These are phyloP conservation scores for Rhizophagus prolifer DNA, from an alignment of 192 early-diverging fungal species.

Conservation along the genomic window DNA sequence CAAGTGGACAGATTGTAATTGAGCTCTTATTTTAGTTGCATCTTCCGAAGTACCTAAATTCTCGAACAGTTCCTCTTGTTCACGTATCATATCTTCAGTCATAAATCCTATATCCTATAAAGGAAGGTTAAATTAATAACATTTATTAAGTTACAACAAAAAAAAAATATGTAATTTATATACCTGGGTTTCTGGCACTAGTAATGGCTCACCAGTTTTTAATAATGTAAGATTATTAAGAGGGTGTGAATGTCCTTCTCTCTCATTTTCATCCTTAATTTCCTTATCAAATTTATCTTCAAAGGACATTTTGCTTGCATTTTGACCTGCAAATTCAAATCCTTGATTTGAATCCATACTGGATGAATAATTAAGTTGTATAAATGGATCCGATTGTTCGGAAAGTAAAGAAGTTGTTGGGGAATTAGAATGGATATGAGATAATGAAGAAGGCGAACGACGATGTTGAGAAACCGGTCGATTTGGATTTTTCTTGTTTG, in stretches of 20 bases:
- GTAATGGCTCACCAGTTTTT: constrained; percentile 60
- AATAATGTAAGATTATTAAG: constrained; percentile 51
- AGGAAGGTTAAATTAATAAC: neutral
- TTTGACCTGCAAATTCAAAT: constrained; percentile 29
- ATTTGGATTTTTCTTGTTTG: neutral
- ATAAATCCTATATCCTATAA: constrained; percentile 68
- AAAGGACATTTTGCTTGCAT: neutral
- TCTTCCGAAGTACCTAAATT: constrained; percentile 70
- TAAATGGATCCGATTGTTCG: constrained; percentile 48
- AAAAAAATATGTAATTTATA: neutral
- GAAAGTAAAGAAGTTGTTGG: constrained; percentile 32
- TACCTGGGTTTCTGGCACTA: constrained; percentile 70
- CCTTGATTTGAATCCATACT: constrained; percentile 44
- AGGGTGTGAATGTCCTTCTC: constrained; percentile 51
- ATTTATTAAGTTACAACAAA: too few species aligned
- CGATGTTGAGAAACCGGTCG: constrained; percentile 2
- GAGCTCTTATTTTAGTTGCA: constrained; percentile 70
- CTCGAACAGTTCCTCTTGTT: constrained; percentile 78
- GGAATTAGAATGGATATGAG: constrained; percentile 4
- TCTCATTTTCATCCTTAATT: constrained; percentile 38
- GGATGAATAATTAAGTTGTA: constrained; percentile 50
- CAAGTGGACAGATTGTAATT: constrained; percentile 75
- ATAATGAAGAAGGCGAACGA: neutral
- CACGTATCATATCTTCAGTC: constrained; percentile 87
- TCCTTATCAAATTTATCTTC: constrained; percentile 35